Base-by-base conservation (phyloP, 495 filamentous ascomycete species). In the Cryomyces minteri region DNA sequence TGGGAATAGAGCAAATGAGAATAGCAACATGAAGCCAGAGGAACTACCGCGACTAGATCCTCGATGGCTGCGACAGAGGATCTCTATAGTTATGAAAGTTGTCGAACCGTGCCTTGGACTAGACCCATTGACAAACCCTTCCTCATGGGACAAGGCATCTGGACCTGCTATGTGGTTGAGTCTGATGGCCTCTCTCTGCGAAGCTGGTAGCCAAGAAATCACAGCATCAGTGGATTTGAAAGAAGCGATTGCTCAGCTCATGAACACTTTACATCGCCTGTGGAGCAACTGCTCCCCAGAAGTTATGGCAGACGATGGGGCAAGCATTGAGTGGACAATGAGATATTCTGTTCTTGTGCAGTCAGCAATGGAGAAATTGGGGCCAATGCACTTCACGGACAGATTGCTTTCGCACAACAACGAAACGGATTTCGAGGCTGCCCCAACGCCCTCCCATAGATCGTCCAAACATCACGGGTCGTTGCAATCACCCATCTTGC, bases 191-290 rank as follows among this genome's bases (percentile, higher is more conserved):
- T 75, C 83, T 5, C 60, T 95, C 31, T 77, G 79, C 4, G 70
- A 78, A 43, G 88, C 90, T 0, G 82, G 82, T 5, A 78, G 71
- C 39, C 90, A 92, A 61, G 90, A 98, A 56, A 78, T 98, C 45
- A 94, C 86, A 51, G 80, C 88, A 9, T 84, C 84, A 0, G 71
- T 70, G 25, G 87, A 96, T 46, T 79, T 82, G 5, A 83, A 82
- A 62, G 69, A 77, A 42, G 84, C 86, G 39, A 69, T 93, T 40
- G 77, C 84, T 8, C 70, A 76, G 41, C 64, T 86, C 25, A 67
- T 90, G 44, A 72, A 72, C 30, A 51, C 81, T 18, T 58, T 93
- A 7, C 72, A 76, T 43, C 72, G 66, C 10, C 62, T 87, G 4
- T 93, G 88, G 84, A 62, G 59, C 4, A 49, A 42, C n/a, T 43